A percentile compares a stretch with the other conserved stretches of the same genome.
These are phyloP conservation scores for Torulaspora delbrueckii DNA, from an alignment of 805 yeast genomes.

Conservation along the genomic window DNA sequence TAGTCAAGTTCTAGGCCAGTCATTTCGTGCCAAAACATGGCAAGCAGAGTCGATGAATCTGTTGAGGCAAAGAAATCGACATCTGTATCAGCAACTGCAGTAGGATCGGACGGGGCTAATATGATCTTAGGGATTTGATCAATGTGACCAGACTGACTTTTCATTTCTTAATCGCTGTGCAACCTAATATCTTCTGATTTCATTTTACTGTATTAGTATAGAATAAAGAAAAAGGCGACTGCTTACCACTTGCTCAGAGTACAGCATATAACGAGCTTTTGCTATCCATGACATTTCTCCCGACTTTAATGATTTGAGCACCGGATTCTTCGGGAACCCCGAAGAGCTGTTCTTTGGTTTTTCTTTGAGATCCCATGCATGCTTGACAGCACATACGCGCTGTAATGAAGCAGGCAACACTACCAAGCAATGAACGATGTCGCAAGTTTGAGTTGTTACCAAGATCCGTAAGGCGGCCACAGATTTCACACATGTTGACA, in stretches of 20 bases:
- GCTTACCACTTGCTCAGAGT: neutral
- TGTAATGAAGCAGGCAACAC: too few relatives aligned
- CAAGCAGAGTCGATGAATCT: neutral
- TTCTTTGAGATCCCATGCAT: too few relatives aligned
- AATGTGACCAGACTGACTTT: neutral
- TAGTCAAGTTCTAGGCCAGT: neutral
- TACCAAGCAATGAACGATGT: too few relatives aligned
- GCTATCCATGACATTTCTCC: too few relatives aligned
- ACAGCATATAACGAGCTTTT: too few relatives aligned
- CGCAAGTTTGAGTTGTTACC: too few relatives aligned
- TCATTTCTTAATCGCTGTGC: neutral
- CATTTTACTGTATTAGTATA: constrained; percentile 1
- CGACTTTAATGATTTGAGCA: too few relatives aligned
- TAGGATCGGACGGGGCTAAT: neutral
- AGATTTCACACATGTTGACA: too few relatives aligned
- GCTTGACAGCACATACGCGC: too few relatives aligned
- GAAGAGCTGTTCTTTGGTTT: too few relatives aligned
- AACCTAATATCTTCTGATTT: neutral
- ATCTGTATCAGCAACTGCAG: neutral
- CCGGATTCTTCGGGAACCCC: too few relatives aligned
- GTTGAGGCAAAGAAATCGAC: neutral
- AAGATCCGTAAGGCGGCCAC: too few relatives aligned
- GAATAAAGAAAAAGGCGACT: neutral
- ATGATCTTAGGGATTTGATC: neutral
- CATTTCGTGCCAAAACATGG: neutral